Evolutionary conservation across 441 rosid species (phyloP).

Genomic region (Isatis lusitanica): DNA sequence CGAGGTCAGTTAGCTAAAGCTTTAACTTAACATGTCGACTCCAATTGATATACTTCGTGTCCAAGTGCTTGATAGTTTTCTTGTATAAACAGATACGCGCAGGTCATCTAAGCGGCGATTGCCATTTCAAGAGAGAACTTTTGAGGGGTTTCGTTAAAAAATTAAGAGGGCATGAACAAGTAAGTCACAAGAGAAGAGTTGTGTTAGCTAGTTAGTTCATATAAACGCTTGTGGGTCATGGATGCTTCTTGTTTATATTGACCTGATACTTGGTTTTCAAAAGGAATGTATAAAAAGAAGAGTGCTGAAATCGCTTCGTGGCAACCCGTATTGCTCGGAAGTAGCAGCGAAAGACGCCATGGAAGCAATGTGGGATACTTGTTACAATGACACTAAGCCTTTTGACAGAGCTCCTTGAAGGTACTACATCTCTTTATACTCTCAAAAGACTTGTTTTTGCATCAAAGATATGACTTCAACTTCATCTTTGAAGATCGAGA

Average conservation of each 20-base stretch:
- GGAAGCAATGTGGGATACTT: constrained; percentile 94
- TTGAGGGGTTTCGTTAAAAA: constrained; percentile 72
- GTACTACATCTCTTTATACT: neutral
- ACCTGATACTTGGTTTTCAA: neutral
- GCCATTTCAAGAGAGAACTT: constrained; percentile 87
- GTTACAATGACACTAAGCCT: constrained; percentile 91
- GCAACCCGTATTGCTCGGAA: constrained; percentile 80
- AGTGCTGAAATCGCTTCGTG: constrained; percentile 66
- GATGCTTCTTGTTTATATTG: neutral
- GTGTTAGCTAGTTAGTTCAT: neutral
- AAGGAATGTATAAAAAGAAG: constrained; percentile 94
- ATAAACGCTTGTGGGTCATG: neutral
- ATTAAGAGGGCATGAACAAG: constrained; percentile 89
- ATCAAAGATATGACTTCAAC: constrained; percentile 10
- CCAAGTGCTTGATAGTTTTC: constrained; percentile 13
- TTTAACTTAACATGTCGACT: neutral
- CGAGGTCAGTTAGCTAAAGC: constrained; percentile 54
- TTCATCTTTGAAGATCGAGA: constrained; percentile 24
- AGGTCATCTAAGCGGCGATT: constrained; percentile 87
- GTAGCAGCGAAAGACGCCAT: constrained; percentile 81
- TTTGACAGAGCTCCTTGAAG: constrained; percentile 92
- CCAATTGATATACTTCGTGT: neutral
- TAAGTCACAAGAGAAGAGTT: constrained; percentile 37
- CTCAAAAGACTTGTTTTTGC: neutral
- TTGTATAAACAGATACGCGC: constrained; percentile 68